These are phyloP conservation scores for Chenopodium quinoa DNA, from an alignment of 148 eudicot genomes.

Conservation along the genomic window DNA sequence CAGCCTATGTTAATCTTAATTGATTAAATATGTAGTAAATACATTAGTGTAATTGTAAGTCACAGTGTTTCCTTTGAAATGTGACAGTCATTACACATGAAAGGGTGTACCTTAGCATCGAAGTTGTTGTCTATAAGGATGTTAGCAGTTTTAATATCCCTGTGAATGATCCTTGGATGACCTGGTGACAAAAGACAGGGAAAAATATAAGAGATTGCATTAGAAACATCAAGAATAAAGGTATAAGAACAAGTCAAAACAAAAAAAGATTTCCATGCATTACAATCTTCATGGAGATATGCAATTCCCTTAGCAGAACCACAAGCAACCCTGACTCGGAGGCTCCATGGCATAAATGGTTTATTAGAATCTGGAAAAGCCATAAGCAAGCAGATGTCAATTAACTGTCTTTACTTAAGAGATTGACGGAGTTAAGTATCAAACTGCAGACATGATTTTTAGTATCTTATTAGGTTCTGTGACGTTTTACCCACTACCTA, in stretches of 20 bases:
- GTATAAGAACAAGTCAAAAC: slow-evolving; percentile 1
- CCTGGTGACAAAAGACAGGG: slow-evolving; percentile 42
- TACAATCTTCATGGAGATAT: slow-evolving; percentile 87
- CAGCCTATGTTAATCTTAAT: neutral
- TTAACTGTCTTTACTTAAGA: slow-evolving; percentile 7
- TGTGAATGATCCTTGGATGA: slow-evolving; percentile 75
- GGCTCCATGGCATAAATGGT: slow-evolving; percentile 75
- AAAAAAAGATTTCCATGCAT: slow-evolving; percentile 6
- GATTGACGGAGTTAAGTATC: neutral
- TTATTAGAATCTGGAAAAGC: slow-evolving; percentile 49
- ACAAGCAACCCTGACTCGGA: slow-evolving; percentile 72
- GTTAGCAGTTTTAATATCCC: slow-evolving; percentile 78
- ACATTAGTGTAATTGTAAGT: neutral
- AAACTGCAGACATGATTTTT: neutral
- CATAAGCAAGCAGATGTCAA: slow-evolving; percentile 4
- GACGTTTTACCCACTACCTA: neutral
- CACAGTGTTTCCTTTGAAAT: neutral
- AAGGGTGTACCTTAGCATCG: slow-evolving; percentile 67
- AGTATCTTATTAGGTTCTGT: neutral
- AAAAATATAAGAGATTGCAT: neutral
- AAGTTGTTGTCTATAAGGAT: slow-evolving; percentile 76
- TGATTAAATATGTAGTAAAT: neutral
- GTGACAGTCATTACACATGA: neutral
- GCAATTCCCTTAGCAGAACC: slow-evolving; percentile 87
- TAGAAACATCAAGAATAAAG: slow-evolving; percentile 1